Evolutionary conservation across 2,329 filamentous ascomycete genomes (phyloP), one percentile per base, ranked within the genome.

Genomic region (Neonectria faginata): DNA sequence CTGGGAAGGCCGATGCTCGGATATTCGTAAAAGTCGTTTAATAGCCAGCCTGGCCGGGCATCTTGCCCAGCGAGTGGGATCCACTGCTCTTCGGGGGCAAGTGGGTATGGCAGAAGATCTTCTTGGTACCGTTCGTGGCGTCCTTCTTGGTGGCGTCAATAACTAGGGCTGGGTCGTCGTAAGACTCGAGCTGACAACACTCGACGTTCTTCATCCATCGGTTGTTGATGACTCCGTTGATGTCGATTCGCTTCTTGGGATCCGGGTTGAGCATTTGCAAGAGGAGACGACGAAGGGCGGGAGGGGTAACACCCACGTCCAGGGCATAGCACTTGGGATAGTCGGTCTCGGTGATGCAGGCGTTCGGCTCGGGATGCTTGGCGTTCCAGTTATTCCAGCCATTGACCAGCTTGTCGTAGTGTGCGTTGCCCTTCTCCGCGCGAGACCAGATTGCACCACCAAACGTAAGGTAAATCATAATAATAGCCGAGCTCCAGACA

Each of bases 231-330:
- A 92, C 88, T 1, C 92, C 87, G 7, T 85, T 79, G 55, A 96
- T 92, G 29, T 84, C 87, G 70, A 91, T 88, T 45, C 94, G 91
- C 75, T 88, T 88, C 8, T 81, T 78, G 0, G 94, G 92, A 69
- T 94, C 82, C 0, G 93, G 93, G 76, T 97, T 89, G 33, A 97
- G 84, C 93, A 97, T 97, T 75, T 88, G 89, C 55, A 96, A 81
- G 11, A 97, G 79, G 5, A 97, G 81, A 11, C 90, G 88, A 64
- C 91, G 89, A 61, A 94, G 83, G 3, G 88, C 87, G 1, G 89
- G 87, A 31, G 91, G 89, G 71, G 89, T 89, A 67, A 94, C 81
- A 42, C 79, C 83, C 16, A 82, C 80, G 76, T 96, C 92, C 41
- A 94, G 86, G 16, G 88, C 86, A 29, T 83, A 79, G 66, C 90